These are phyloP conservation scores for Lactifluus echinatus DNA, from an alignment of 768 basidiomycete genomes.

Conservation along the genomic window DNA sequence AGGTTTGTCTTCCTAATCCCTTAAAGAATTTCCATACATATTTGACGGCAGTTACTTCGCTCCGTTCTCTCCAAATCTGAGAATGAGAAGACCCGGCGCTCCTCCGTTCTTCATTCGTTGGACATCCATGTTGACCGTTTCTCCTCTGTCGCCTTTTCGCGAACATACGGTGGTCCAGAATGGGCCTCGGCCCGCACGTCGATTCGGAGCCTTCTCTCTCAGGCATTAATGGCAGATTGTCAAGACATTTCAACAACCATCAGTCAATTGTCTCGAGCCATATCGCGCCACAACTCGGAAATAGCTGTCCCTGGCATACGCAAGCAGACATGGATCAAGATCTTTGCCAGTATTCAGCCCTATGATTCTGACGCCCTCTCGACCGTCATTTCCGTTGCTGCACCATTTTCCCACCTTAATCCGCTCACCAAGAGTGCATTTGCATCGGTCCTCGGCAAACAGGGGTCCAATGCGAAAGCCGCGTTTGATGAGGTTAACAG, in stretches of 20 bases:
- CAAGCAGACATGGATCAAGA: slow-evolving; percentile 57
- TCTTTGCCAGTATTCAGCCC: slow-evolving; percentile 51
- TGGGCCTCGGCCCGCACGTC: slow-evolving; percentile 38
- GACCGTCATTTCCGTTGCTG: slow-evolving; percentile 47
- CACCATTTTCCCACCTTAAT: slow-evolving; percentile 61
- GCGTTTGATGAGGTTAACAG: slow-evolving; percentile 53
- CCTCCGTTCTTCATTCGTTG: slow-evolving; percentile 31
- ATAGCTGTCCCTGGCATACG: slow-evolving; percentile 33
- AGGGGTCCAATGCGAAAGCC: slow-evolving; percentile 22
- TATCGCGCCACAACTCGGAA: slow-evolving; percentile 32
- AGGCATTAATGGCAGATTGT: slow-evolving; percentile 29
- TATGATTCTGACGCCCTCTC: slow-evolving; percentile 52
- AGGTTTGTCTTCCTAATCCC: slow-evolving; percentile 24
- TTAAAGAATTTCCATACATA: neutral
- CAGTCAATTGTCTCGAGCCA: slow-evolving; percentile 30
- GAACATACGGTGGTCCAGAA: slow-evolving; percentile 28
- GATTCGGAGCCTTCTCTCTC: slow-evolving; percentile 35
- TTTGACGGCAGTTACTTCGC: slow-evolving; percentile 27
- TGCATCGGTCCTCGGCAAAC: slow-evolving; percentile 29
- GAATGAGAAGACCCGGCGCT: slow-evolving; percentile 25
- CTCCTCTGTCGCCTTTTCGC: slow-evolving; percentile 39
- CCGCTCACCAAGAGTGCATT: slow-evolving; percentile 47
- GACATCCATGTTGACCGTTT: slow-evolving; percentile 45
- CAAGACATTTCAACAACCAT: slow-evolving; percentile 28
- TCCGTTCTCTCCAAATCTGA: slow-evolving; percentile 29